Conservation (phyloP, 805 yeast genomes). For the Wickerhamomyces ciferrii region DNA sequence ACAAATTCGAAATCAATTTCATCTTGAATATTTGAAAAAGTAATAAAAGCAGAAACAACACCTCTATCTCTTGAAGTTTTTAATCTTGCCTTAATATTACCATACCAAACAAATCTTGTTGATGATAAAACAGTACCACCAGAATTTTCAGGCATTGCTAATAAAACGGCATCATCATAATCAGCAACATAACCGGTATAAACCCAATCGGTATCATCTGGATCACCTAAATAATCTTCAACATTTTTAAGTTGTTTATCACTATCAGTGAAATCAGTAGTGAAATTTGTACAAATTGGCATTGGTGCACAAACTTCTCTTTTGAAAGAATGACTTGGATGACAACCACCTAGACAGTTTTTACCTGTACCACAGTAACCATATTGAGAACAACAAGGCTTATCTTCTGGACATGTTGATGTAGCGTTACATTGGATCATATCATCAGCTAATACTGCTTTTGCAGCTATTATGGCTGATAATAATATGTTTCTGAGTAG, state of each 20-base stretch:
- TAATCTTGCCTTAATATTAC: constrained; percentile 63
- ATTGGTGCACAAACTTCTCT: constrained; percentile 74
- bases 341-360: constrained; percentile 84
- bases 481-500: too few relatives aligned
- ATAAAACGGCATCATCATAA: constrained; percentile 49
- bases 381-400: constrained; percentile 80
- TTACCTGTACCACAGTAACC: constrained; percentile 79
- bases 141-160: constrained; percentile 76
- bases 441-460: too few relatives aligned
- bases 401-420: constrained; percentile 62
- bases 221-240: constrained; percentile 53
- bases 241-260: constrained; percentile 14
- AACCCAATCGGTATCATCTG: constrained; percentile 61
- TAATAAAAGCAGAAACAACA: constrained; percentile 80
- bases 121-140: constrained; percentile 80
- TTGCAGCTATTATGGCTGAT: too few relatives aligned
- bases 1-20: constrained; percentile 87
- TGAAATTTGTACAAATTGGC: constrained; percentile 61
- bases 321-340: constrained; percentile 37
- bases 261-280: constrained; percentile 33
- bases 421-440: constrained; percentile 43
- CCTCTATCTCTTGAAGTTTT: constrained; percentile 75
- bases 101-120: constrained; percentile 82
- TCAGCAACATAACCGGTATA: constrained; percentile 51
- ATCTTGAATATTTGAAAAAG: constrained; percentile 81